These are phyloP conservation scores for Tephrocybe sp. DNA, from an alignment of 768 basidiomycete species.

Conservation along the genomic window DNA sequence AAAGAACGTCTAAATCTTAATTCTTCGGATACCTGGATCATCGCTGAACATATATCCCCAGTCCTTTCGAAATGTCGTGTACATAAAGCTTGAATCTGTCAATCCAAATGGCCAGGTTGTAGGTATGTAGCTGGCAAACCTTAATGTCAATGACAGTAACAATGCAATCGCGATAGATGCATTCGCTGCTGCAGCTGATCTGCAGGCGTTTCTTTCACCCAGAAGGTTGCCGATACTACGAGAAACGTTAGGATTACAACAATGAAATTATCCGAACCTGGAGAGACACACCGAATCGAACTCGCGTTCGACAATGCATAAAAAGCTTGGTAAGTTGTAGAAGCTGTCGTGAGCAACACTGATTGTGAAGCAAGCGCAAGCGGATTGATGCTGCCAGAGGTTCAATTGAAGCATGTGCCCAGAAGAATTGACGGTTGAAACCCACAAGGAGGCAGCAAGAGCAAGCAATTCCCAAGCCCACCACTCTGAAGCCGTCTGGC, in stretches of 20 bases:
- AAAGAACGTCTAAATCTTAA: background rate
- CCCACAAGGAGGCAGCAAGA: constrained; percentile 7
- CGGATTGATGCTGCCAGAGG: constrained; percentile 62
- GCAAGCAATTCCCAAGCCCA: constrained; percentile 15
- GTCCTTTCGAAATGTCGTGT: constrained; percentile 55
- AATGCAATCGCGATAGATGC: constrained; percentile 65
- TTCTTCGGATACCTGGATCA: constrained; percentile 43
- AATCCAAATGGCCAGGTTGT: background rate
- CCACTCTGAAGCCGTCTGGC: constrained; percentile 74
- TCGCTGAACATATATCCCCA: constrained; percentile 76
- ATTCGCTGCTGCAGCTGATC: constrained; percentile 26
- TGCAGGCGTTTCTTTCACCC: background rate
- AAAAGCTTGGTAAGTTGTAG: constrained; percentile 77
- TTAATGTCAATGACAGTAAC: constrained; percentile 17
- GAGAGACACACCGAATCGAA: constrained; percentile 63
- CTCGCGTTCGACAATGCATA: constrained; percentile 78
- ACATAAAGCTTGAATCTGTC: constrained; percentile 37
- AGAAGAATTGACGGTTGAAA: background rate
- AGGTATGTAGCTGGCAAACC: background rate
- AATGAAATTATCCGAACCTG: background rate
- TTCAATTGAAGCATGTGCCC: background rate
- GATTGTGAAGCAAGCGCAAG: constrained; percentile 80
- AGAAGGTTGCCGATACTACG: constrained; percentile 1
- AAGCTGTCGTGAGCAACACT: constrained; percentile 71
- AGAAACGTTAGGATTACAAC: background rate